A percentile compares a stretch with the other conserved stretches of the same genome.
Evolutionary conservation across 2,329 filamentous ascomycete species (phyloP).

Genomic region (Fusarium veterinarium): DNA sequence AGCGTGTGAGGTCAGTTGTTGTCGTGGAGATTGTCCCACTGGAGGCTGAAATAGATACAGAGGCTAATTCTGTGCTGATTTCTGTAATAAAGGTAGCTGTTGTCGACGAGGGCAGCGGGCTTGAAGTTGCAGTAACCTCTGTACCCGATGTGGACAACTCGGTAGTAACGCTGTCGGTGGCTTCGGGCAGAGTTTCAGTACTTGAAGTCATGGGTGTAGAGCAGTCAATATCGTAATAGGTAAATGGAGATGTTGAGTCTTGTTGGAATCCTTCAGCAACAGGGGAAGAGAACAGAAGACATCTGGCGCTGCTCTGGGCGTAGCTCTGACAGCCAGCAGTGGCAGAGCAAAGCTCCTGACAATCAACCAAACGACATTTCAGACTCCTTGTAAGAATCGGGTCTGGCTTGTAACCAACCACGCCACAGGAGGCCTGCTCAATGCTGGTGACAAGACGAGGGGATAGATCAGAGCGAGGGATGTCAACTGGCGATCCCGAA

Average conservation of each 20-base stretch:
- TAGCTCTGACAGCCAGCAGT: background rate
- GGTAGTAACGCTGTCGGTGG: background rate
- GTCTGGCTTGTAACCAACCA: background rate
- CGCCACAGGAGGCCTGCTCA: background rate
- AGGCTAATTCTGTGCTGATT: background rate
- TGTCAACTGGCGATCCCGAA: background rate
- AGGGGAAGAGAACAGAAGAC: background rate
- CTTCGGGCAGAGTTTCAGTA: background rate
- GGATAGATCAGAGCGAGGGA: background rate
- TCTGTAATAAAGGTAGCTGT: background rate
- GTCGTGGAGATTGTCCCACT: background rate
- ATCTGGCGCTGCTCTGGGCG: background rate
- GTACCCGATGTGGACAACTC: background rate
- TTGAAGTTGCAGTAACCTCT: background rate
- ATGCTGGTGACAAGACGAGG: background rate
- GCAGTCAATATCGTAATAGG: background rate
- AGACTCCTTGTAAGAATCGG: background rate
- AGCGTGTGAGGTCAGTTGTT: background rate
- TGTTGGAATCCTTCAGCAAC: background rate
- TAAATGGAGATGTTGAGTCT: background rate
- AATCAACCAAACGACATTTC: background rate
- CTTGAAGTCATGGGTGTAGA: accelerated
- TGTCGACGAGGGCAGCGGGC: background rate
- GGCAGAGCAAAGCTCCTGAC: background rate
- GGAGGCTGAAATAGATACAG: background rate